Percentiles rank a stretch among this genome's conserved stretches.
Evolutionary conservation across 2,329 filamentous ascomycete genomes (phyloP).

Genomic region (Paracamarosporium sp.): DNA sequence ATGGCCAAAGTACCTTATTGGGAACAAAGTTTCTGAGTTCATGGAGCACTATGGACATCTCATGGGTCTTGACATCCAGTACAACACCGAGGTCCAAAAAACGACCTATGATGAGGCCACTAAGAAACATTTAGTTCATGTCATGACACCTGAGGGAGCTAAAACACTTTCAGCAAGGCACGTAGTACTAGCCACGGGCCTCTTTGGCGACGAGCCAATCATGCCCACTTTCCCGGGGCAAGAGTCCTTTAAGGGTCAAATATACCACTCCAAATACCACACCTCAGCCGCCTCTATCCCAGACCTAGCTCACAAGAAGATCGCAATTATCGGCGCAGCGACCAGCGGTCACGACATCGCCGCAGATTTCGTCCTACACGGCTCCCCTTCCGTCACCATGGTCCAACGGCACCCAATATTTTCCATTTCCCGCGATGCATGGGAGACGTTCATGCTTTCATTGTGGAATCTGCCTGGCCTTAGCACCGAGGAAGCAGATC

Average conservation of each 20-base stretch:
- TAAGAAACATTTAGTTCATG: background rate
- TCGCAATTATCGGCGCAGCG: background rate
- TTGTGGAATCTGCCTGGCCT: background rate
- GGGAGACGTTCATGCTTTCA: background rate
- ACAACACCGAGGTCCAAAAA: background rate
- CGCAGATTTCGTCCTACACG: background rate
- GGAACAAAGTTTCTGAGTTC: background rate
- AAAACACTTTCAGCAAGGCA: background rate
- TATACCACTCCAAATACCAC: background rate
- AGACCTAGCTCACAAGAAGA: background rate
- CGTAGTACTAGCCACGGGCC: background rate
- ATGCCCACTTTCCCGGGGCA: background rate
- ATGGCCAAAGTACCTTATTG: background rate
- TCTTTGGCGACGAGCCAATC: background rate
- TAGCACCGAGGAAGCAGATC: background rate
- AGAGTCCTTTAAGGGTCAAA: background rate
- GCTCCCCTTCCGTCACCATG: background rate
- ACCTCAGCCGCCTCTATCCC: background rate
- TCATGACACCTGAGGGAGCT: background rate
- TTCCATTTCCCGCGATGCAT: background rate
- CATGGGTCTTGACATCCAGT: background rate
- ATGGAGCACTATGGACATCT: background rate
- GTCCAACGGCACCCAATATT: background rate
- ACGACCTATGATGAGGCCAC: background rate
- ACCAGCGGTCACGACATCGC: background rate